These are phyloP conservation scores for Davidsoniella neocaledoniae DNA, from an alignment of 2,329 filamentous ascomycete genomes.

Conservation along the genomic window DNA sequence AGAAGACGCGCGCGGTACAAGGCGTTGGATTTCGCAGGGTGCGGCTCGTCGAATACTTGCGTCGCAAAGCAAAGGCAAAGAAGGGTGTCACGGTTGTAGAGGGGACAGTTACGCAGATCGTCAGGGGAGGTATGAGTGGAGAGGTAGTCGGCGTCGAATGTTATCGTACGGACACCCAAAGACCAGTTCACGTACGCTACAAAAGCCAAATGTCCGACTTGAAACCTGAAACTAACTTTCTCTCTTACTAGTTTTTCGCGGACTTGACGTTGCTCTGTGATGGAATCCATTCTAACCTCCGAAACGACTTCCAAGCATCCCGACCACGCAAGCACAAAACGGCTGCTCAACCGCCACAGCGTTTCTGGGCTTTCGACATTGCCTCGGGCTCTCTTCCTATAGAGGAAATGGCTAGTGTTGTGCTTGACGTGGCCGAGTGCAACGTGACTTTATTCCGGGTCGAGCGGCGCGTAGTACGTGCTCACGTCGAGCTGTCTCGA, in stretches of 20 bases:
- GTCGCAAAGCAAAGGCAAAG: background rate
- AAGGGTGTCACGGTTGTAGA: conserved; percentile 1
- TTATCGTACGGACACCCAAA: background rate
- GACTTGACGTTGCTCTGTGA: conserved; percentile 11
- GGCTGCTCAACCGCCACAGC: conserved; percentile 15
- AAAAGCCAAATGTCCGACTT: too few relatives aligned
- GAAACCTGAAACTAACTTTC: too few relatives aligned
- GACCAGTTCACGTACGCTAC: conserved; percentile 8
- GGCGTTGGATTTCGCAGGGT: conserved; percentile 2
- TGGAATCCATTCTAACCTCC: conserved; percentile 4
- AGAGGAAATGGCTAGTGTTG: conserved; percentile 16
- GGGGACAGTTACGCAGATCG: conserved; percentile 8
- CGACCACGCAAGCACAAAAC: conserved; percentile 17
- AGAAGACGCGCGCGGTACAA: background rate
- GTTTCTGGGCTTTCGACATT: conserved; percentile 18
- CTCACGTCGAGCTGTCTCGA: conserved; percentile 15
- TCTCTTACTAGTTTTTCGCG: conserved; percentile 5
- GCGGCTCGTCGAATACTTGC: background rate
- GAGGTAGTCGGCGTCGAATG: conserved; percentile 10
- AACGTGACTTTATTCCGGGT: conserved; percentile 16
- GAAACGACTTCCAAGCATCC: conserved; percentile 16
- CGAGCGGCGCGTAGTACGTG: conserved; percentile 18
- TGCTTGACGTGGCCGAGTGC: conserved; percentile 18
- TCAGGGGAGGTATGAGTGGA: conserved; percentile 6
- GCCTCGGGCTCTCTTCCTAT: conserved; percentile 13